A percentile compares a stretch with the other conserved stretches of the same genome.
phyloP scores from a whole-genome alignment of 2,329 filamentous ascomycete genomes.

The Ophiosphaerella korrae region DNA sequence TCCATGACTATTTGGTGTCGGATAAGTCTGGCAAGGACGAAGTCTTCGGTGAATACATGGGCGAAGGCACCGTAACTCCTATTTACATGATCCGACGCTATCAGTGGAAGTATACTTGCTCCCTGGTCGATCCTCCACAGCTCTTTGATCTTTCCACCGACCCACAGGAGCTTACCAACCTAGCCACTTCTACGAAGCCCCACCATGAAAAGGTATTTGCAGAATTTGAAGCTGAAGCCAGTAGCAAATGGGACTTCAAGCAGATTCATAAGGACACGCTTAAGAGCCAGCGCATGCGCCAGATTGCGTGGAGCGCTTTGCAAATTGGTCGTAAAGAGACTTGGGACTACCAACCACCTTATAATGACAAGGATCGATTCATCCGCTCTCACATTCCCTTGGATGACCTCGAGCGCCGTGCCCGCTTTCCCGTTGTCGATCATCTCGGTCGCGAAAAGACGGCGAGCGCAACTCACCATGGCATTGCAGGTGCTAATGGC shows the following conservation, averaged over 20 bases:
- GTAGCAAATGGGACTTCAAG: conserved; percentile 79
- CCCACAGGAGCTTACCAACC: conserved; percentile 76
- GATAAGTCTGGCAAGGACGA: conserved; percentile 72
- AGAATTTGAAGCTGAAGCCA: conserved; percentile 75
- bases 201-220: conserved; percentile 51
- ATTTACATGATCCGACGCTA: conserved; percentile 94
- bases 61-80: conserved; percentile 85
- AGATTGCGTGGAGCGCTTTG: conserved; percentile 79
- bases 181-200: conserved; percentile 55
- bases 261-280: conserved; percentile 76
- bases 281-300: conserved; percentile 76
- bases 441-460: conserved; percentile 47
- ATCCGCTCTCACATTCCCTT: conserved; percentile 83
- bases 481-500: conserved; percentile 41
- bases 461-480: conserved; percentile 40
- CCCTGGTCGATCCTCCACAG: conserved; percentile 81
- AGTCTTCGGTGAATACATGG: conserved; percentile 94
- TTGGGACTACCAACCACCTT: conserved; percentile 83
- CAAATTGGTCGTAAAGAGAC: conserved; percentile 69
- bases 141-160: conserved; percentile 80
- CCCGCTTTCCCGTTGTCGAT: conserved; percentile 68
- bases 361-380: conserved; percentile 70
- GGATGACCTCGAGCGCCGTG: conserved; percentile 77
- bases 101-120: conserved; percentile 88
- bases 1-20: conserved; percentile 52